Evolutionary conservation across 2,329 filamentous ascomycete genomes (phyloP), one percentile per base, ranked within the genome.

Genomic region (Pestalotiopsis sp.): DNA sequence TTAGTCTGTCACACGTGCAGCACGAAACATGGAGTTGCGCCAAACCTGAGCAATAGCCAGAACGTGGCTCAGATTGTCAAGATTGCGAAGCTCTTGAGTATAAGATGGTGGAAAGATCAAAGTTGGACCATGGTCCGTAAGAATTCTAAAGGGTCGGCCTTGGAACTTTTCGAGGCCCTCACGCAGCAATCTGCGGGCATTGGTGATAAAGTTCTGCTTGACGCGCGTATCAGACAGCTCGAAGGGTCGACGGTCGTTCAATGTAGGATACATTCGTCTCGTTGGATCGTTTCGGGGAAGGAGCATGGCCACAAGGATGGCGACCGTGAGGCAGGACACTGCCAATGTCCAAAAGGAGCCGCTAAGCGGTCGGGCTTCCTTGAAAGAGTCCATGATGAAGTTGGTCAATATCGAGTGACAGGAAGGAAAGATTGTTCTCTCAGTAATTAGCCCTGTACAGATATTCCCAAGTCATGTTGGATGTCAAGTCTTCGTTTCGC

Each of bases 21-120:
- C 38, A 31, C 41, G 17, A 23, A 45, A 9, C 39, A 4, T 41
- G 20, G 11, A 27, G 17, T 27, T 11, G 25, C 11, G 41, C 13
- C 13, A 13, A 17, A 63, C 61, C 17, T 63, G 31, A 45, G 61
- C 31, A 27, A 63, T 63, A 45, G 61, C 61, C 38, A 27, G 61
- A 63, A 63, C 61, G 36, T 63, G 61, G n/a, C 62, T 65, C 2
- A 65, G 41, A 56, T 65, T 36, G 41, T 65, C 62, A 5, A 52
- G 20, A 25, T 65, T 65, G 3, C 62, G 62, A 27, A 65, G 39
- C 62, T 65, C 62, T 7, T 65, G 41, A 12, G 25, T 56, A 31
- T 65, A 65, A 9, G 39, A 25, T 27, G 62, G 62, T 1, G 62
- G 41, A 4, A 65, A 27, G 13, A 65, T 65, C 11, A 65, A 6